Conservation (phyloP, 2,329 filamentous ascomycete species). For the Aspergillus novoparasiticus region DNA sequence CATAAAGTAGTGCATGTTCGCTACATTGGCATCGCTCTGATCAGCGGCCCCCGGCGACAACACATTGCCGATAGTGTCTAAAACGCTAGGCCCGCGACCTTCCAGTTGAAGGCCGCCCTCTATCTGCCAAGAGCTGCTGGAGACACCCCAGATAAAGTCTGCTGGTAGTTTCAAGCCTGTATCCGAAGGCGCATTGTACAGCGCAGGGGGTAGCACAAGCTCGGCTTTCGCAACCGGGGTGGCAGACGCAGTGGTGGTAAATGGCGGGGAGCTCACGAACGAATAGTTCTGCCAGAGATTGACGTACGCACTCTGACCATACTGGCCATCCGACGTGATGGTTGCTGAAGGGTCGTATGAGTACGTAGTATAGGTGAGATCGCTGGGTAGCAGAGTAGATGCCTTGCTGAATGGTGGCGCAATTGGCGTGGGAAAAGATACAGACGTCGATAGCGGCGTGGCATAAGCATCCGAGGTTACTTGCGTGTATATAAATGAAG, state of each 20-base stretch:
- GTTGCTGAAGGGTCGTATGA: not conserved
- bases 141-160: not conserved
- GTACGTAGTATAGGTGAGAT: conserved; percentile 11
- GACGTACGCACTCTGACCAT: not conserved
- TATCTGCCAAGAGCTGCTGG: conserved; percentile 1
- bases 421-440: conserved; percentile 4
- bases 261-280: not conserved
- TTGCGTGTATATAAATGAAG: conserved; percentile 10
- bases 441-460: conserved; percentile 1
- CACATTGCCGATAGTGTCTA: not conserved
- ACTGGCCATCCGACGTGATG: not conserved
- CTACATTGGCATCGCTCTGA: not conserved
- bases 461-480: conserved; percentile 9
- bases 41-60: not conserved
- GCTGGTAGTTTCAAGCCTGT: not conserved
- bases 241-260: not conserved
- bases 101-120: not conserved
- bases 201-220: not conserved
- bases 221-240: not conserved
- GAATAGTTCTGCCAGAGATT: conserved; percentile 1
- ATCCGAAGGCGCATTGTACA: not conserved
- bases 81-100: not conserved
- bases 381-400: conserved; percentile 1
- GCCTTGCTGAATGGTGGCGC: conserved; percentile 6
- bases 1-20: conserved; percentile 2